phyloP scores from a whole-genome alignment of 805 yeast genomes.

The Dipodascus albidus region DNA sequence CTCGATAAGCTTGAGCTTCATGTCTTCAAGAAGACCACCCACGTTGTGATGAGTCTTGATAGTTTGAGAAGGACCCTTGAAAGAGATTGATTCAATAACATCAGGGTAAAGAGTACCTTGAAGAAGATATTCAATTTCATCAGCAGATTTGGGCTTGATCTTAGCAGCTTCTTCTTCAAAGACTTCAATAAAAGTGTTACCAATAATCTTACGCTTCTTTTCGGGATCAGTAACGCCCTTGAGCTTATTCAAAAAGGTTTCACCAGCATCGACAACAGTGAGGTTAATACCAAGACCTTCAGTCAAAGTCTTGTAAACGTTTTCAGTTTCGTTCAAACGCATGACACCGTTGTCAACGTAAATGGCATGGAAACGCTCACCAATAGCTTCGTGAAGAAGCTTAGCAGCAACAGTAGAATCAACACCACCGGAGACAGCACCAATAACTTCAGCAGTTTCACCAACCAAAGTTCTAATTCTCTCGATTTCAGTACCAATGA shows the following conservation, averaged over 20 bases:
- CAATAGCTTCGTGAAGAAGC: conserved; percentile 95
- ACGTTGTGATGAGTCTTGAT: conserved; percentile 99
- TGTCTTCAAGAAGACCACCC: conserved; percentile 94
- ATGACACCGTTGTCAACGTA: conserved; percentile 96
- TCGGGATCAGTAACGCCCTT: conserved; percentile 97
- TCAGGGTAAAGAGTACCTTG: conserved; percentile 98
- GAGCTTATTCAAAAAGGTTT: conserved; percentile 73
- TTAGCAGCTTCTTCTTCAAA: conserved; percentile 92
- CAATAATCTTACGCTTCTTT: conserved; percentile 96
- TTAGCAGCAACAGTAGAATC: conserved; percentile 99
- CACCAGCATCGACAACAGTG: conserved; percentile 89
- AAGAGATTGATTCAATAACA: conserved; percentile 95
- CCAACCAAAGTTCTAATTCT: conserved; percentile 89
- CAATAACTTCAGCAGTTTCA: conserved; percentile 96
- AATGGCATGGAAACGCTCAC: conserved; percentile 97
- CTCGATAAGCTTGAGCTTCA: conserved; percentile 97
- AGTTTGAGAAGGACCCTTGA: conserved; percentile 99
- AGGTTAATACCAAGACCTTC: conserved; percentile 91
- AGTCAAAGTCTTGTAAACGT: conserved; percentile 78
- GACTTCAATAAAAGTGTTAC: conserved; percentile 93
- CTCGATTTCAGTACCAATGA: conserved; percentile 90
- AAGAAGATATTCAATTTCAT: conserved; percentile 81
- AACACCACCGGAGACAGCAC: conserved; percentile 99
- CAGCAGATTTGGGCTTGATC: conserved; percentile 68
- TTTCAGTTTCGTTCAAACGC: conserved; percentile 86